Evolutionary conservation across 768 basidiomycete species (phyloP).

Genomic region (Kwoniella sp.): DNA sequence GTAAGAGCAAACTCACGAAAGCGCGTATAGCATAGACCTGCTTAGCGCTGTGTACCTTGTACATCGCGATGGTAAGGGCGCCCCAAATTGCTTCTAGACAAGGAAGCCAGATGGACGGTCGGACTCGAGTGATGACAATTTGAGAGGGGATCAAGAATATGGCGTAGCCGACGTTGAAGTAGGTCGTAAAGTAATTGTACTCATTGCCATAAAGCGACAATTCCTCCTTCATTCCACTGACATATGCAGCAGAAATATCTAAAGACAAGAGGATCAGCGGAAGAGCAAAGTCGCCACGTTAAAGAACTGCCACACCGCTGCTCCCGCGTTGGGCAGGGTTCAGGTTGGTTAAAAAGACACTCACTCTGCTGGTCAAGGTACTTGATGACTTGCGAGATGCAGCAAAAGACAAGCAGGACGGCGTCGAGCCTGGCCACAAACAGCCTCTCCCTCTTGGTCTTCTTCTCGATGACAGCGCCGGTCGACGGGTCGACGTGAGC

Average conservation of each 20-base stretch:
- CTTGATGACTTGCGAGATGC: slow-evolving; percentile 35
- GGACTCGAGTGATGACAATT: slow-evolving; percentile 18
- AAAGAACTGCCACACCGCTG: too few species aligned
- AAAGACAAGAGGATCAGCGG: not conserved
- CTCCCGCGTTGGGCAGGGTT: too few species aligned
- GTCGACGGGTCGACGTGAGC: slow-evolving; percentile 21
- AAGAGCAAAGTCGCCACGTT: too few species aligned
- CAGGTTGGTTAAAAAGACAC: too few species aligned
- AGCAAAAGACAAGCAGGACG: slow-evolving; percentile 30
- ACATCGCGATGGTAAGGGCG: slow-evolving; percentile 22
- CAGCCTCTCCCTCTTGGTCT: slow-evolving; percentile 17
- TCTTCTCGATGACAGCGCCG: slow-evolving; percentile 29
- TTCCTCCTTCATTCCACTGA: slow-evolving; percentile 42
- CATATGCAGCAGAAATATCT: slow-evolving; percentile 25
- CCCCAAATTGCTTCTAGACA: slow-evolving; percentile 27
- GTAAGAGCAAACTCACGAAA: slow-evolving; percentile 6
- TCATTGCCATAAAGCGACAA: slow-evolving; percentile 33
- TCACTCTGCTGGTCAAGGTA: slow-evolving; percentile 29
- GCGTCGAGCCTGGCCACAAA: slow-evolving; percentile 32
- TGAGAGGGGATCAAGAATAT: slow-evolving; percentile 18
- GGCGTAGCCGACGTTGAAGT: not conserved
- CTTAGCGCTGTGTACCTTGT: slow-evolving; percentile 13
- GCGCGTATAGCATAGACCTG: slow-evolving; percentile 40
- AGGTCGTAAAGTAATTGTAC: slow-evolving; percentile 41
- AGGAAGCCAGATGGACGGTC: slow-evolving; percentile 25